Percentiles rank a stretch among this genome's conserved stretches.
These are phyloP conservation scores for Salmacisia buchloeana DNA, from an alignment of 1,284 basidiomycete species.

Conservation along the genomic window DNA sequence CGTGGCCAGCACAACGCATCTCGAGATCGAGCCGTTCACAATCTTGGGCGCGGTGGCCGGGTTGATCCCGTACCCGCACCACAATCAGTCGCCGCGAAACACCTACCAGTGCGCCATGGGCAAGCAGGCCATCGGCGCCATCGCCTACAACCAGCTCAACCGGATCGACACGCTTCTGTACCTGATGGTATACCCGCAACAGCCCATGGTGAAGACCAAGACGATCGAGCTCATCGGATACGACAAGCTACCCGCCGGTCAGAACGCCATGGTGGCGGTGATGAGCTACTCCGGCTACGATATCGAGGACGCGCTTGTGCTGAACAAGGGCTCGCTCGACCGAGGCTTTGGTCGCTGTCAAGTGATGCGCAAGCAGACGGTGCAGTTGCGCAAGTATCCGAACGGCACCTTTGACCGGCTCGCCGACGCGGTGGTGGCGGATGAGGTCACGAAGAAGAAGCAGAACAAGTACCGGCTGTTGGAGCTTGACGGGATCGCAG, in stretches of 20 bases:
- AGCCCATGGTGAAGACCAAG: conserved; percentile 99
- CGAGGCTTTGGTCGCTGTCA: conserved; percentile 96
- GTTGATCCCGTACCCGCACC: conserved; percentile 97
- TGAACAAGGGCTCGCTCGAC: conserved; percentile 78
- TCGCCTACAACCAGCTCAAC: conserved; percentile 95
- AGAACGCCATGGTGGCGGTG: conserved; percentile 96
- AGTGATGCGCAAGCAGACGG: conserved; percentile 90
- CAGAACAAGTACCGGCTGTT: conserved; percentile 85
- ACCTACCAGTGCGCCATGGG: conserved; percentile 99
- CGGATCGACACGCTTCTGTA: conserved; percentile 98
- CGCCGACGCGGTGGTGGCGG: conserved; percentile 81
- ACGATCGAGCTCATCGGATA: conserved; percentile 85
- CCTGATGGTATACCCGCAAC: conserved; percentile 96
- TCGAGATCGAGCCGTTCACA: conserved; percentile 98
- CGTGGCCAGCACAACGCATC: conserved; percentile 69
- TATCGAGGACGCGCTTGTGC: conserved; percentile 96
- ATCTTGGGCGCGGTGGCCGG: conserved; percentile 95
- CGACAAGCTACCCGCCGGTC: conserved; percentile 91
- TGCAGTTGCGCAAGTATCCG: conserved; percentile 89
- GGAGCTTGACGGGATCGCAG: conserved; percentile 84
- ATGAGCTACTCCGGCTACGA: conserved; percentile 99
- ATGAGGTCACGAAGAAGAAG: conserved; percentile 61
- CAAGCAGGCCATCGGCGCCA: conserved; percentile 99
- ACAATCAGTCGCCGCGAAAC: conserved; percentile 97
- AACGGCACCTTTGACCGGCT: conserved; percentile 96